A percentile compares a stretch with the other conserved stretches of the same genome.
Conservation (phyloP, 2,329 filamentous ascomycete genomes). For the Cercospora sp. region DNA sequence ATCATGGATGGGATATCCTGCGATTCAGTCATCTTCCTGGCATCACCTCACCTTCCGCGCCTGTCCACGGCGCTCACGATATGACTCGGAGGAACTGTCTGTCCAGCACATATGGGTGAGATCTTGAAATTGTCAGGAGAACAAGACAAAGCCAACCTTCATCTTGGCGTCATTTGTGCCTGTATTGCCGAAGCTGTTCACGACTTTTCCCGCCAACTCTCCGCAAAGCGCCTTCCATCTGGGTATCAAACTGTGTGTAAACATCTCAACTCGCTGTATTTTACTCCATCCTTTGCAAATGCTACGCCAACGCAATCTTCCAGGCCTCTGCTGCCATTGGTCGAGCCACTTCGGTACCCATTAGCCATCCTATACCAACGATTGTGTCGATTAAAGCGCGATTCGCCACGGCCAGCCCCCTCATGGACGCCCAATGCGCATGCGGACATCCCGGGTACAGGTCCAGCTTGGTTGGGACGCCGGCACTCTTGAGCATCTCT, state of each 20-base stretch:
- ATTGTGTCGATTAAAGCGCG: conserved; percentile 36
- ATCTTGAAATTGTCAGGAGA: background rate
- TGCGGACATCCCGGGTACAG: conserved; percentile 48
- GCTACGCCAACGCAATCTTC: conserved; percentile 7
- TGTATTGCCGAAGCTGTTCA: background rate
- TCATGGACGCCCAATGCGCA: conserved; percentile 42
- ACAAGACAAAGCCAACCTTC: background rate
- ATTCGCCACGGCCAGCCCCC: conserved; percentile 33
- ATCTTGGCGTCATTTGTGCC: background rate
- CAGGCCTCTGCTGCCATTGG: conserved; percentile 9
- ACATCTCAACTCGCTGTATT: background rate
- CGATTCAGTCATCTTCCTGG: background rate
- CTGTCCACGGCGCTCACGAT: background rate
- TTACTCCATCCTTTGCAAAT: background rate
- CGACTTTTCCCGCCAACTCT: background rate
- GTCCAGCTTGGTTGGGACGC: conserved; percentile 48
- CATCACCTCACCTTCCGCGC: background rate
- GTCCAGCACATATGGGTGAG: background rate
- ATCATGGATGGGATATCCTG: background rate
- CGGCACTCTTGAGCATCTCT: conserved; percentile 47
- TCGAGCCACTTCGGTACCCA: conserved; percentile 29
- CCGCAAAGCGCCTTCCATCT: background rate
- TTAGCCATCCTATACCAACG: conserved; percentile 41
- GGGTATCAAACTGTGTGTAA: conserved; percentile 1
- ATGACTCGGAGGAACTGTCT: background rate